Percentiles rank a stretch among this genome's conserved stretches.
Evolutionary conservation across 805 yeast genomes (phyloP).

Genomic region (Candida dendrica): DNA sequence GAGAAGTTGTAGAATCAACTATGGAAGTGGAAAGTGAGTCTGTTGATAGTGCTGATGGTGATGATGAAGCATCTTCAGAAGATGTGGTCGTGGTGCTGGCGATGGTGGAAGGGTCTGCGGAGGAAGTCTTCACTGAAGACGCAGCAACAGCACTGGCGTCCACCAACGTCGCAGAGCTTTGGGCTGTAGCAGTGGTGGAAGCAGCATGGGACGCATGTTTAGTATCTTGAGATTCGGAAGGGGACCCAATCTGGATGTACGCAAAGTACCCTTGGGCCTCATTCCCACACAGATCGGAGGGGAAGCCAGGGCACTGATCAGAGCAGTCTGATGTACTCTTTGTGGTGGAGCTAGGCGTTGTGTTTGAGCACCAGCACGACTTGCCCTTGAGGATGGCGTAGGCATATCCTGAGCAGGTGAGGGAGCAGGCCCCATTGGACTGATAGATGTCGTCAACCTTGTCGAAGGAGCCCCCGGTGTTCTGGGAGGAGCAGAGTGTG

Average conservation of each 20-base stretch:
- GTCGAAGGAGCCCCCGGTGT: constrained; percentile 26
- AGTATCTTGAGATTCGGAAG: no score
- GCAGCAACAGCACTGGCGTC: not conserved
- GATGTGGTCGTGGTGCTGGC: not conserved
- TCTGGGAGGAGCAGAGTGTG: constrained; percentile 29
- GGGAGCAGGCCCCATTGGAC: constrained; percentile 46
- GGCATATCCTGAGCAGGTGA: constrained; percentile 39
- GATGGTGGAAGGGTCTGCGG: constrained; percentile 1
- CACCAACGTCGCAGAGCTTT: not conserved
- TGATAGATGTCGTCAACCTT: constrained; percentile 22
- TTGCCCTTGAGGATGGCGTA: constrained; percentile 47
- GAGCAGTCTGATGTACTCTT: constrained; percentile 25
- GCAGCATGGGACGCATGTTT: no score
- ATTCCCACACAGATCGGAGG: constrained; percentile 36
- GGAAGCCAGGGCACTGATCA: constrained; percentile 37
- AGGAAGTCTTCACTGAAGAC: constrained; percentile 1
- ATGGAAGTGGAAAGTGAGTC: no score
- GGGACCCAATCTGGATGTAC: constrained; percentile 39
- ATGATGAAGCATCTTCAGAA: not conserved
- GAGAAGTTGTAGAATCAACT: no score
- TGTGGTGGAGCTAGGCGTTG: constrained; percentile 38
- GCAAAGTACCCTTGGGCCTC: constrained; percentile 40
- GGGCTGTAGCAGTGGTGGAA: not conserved
- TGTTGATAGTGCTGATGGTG: not conserved
- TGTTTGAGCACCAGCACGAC: constrained; percentile 57